Evolutionary conservation across 768 basidiomycete genomes (phyloP), one percentile per base, ranked within the genome.

Genomic region (Boletales sp.): DNA sequence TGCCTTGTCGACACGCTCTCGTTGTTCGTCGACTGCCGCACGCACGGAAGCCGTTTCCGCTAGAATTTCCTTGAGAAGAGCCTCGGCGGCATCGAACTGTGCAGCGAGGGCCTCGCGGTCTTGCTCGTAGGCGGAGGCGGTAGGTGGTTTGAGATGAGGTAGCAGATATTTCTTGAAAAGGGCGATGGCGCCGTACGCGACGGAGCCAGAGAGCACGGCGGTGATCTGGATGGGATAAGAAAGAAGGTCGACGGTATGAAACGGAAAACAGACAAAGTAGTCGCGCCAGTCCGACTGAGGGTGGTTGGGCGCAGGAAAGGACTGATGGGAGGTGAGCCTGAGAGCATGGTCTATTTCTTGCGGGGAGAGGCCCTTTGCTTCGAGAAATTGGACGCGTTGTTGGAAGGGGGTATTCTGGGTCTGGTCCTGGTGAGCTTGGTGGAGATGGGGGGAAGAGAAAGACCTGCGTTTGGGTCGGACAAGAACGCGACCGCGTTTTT

Each of bases 231-330:
- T 17, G 24, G 31, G 30, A 13, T 52, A 61, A 61, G 68, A 52
- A 57, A 57, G 64, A 57, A 44, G 15, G 2, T 21, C 21, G 21
- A 21, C 21, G 18, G 2, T 2, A 12, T 9, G 4, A 0, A 27
- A 14, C 31, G 43, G 14, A 40, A 40, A 11, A n/a, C 5, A 15
- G 12, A 73, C 94, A 66, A 98, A 99, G 68, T 95, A 92, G 70
- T 99, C 97, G 50, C 94, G 77, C 97, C 97, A 99, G 67, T 98
- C 95, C 81, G 90, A 84, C 9, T 79, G 21, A 4, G 21, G 82
- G 19, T 70, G 61, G 21, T 69, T 69, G 60, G 71, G 74, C 14
- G 74, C 69, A 47, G 68, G 51, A 61, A 30, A 37, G 35, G 29
- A 52, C 56, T 18, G 62, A 46, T 66, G 15, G 82, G 66, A 21